A percentile compares a stretch with the other conserved stretches of the same genome.
Conservation (phyloP, 805 yeast genomes). For the Grigorovia humatica region DNA sequence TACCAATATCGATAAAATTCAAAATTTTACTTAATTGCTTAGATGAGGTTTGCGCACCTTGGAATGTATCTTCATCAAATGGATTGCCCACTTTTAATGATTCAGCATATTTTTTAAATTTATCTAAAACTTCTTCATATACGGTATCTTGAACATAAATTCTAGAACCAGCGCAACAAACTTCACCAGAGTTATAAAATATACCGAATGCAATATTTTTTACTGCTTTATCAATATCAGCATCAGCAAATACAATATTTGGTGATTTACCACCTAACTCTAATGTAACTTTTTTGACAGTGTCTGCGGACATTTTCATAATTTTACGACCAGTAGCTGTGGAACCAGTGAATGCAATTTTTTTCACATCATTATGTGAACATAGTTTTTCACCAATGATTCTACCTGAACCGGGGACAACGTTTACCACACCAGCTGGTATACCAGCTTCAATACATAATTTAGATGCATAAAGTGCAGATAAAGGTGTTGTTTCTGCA, state of each 20-base stretch:
- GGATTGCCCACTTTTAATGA: conserved; percentile 69
- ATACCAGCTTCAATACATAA: conserved; percentile 73
- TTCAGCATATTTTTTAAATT: conserved; percentile 45
- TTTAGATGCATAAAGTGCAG: conserved; percentile 66
- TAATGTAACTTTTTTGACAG: conserved; percentile 81
- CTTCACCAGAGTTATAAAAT: conserved; percentile 91
- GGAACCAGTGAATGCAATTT: conserved; percentile 92
- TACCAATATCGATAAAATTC: conserved; percentile 65
- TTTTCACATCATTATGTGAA: conserved; percentile 69
- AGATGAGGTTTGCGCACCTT: conserved; percentile 88
- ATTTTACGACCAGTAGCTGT: conserved; percentile 81
- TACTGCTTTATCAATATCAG: conserved; percentile 67
- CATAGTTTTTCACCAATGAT: conserved; percentile 76
- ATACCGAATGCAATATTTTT: conserved; percentile 72
- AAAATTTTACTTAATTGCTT: conserved; percentile 71
- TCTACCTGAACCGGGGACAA: conserved; percentile 79
- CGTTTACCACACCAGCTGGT: conserved; percentile 85
- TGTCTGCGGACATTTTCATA: conserved; percentile 69
- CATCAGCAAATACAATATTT: conserved; percentile 77
- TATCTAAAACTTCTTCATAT: conserved; percentile 64
- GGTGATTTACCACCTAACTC: conserved; percentile 98
- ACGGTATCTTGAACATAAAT: conserved; percentile 76
- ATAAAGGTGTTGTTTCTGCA: conserved; percentile 86
- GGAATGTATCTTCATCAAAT: conserved; percentile 64
- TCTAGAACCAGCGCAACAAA: conserved; percentile 92